Evolutionary conservation across 164 flowering plant species (phyloP), one percentile per base, ranked within the genome.

Genomic region (Umbellularia californica): DNA sequence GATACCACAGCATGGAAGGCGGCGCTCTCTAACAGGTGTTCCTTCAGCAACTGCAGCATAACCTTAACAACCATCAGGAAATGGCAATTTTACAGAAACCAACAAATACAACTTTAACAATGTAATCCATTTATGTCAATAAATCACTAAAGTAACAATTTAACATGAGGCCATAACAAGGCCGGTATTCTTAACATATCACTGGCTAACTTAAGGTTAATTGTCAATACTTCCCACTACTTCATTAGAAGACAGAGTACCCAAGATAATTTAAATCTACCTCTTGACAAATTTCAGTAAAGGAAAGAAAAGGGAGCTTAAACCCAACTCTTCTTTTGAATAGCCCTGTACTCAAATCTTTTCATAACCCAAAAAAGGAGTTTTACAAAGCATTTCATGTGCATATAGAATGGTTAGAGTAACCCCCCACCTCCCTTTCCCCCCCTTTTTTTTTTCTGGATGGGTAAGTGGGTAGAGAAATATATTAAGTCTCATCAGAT

Each of bases 1-100:
- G 41, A 90, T 52, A 55, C 98, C 98, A 82, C 97, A 93, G 81
- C 94, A 91, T 65, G 91, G 93, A 76, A 90, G 93, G 58, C 95
- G 90, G 9, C 69, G 87, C 80, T 85, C 86, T 77, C 87, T 83
- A 15, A 85, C 51, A 52, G 92, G 94, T 74, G 82, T 86, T 68
- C 87, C 94, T 75, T 89, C 94, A 79, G 78, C 85, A 73, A 90
- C 80, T 69, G 82, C 85, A 20, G 41, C 66, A 83, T 86, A 84
- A 72, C 89, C 94, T 86, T 71, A 50, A 80, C 63, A 58, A 75
- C 69, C 71, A 74, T 52, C 22, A 5, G 47, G 70, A 20, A 55
- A 55, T 55, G 19, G n/a, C 11, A 41, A 41, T 41, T 41, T 41
- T 41, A 41, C 47, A 41, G 11, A 41, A 7, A 41, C 47, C 47